phyloP scores from a whole-genome alignment of 169 alveolate genomes.

The Eimeria zaria region DNA sequence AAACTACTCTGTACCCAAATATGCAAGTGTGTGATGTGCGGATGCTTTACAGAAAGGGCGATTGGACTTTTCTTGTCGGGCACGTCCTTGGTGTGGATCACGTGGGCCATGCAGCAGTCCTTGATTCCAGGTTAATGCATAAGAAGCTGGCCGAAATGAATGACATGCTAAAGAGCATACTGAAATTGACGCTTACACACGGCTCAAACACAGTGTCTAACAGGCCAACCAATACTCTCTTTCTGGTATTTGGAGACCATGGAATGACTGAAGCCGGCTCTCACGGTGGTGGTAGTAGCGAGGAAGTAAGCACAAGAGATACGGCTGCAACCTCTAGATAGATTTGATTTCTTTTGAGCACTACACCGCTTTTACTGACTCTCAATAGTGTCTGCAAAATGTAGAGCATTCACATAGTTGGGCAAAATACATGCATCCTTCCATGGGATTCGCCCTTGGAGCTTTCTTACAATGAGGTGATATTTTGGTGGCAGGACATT shows the following conservation, averaged over 20 bases:
- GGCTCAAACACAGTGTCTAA: not conserved
- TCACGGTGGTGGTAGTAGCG: slow-evolving; percentile 90
- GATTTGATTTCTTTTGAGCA: not conserved
- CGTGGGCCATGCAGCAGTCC: slow-evolving; percentile 90
- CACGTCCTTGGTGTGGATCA: slow-evolving; percentile 93
- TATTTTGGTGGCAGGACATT: not conserved
- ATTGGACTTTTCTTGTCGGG: slow-evolving; percentile 87
- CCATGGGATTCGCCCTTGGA: too few relatives aligned
- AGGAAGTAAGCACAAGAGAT: slow-evolving; percentile 86
- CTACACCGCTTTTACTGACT: not conserved
- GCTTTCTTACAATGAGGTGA: not conserved
- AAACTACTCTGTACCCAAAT: not conserved
- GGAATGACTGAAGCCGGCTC: slow-evolving; percentile 93
- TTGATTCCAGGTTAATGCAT: slow-evolving; percentile 82
- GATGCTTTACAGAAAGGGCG: slow-evolving; percentile 32
- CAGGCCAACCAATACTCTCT: slow-evolving; percentile 72
- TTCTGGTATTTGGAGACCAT: slow-evolving; percentile 92
- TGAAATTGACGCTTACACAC: slow-evolving; percentile 13
- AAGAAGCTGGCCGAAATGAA: slow-evolving; percentile 84
- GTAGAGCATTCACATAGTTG: too few relatives aligned
- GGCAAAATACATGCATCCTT: too few relatives aligned
- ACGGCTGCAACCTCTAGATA: not conserved
- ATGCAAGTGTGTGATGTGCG: not conserved
- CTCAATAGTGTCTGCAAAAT: not conserved
- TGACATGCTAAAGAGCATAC: slow-evolving; percentile 17